Evolutionary conservation across 1,284 basidiomycete genomes (phyloP), one percentile per base, ranked within the genome.

Genomic region (Meira nashicola): DNA sequence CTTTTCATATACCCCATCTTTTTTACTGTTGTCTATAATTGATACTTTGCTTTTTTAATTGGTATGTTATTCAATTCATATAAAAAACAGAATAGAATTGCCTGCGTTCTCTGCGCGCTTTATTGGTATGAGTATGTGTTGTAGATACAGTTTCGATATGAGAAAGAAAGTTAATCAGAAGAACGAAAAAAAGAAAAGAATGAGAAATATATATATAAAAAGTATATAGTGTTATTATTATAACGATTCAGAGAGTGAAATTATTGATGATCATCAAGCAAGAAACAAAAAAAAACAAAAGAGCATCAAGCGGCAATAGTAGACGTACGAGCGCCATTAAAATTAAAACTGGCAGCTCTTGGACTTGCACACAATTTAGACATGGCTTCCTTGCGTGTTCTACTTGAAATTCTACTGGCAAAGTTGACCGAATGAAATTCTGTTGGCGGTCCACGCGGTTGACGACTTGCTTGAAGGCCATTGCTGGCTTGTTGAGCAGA

Each of bases 351-450:
- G 1, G 64, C 68, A 3, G 67, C 68, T 44, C 71, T 62, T 4
- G 71, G 71, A 52, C 67, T 70, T 21, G 65, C 66, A 52, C 70
- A 73, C 14, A 74, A 63, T 61, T 71, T 71, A 19, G 63, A 68
- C 70, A 74, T 70, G 54, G 71, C 71, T 40, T 74, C 70, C 40
- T 65, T 63, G 51, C 71, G 65, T 46, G 69, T 62, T n/a, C 70
- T 64, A 37, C 62, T 65, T 53, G 64, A 67, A 56, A 69, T 63
- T 44, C 71, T 59, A 39, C 66, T 62, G 47, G 71, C 66, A 63
- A 74, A 74, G 63, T 74, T 74, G 66, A 67, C 47, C 39, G 64
- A 62, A 23, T 63, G 59, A 46, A 74, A 74, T 25, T 74, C 71
- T 48, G 56, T 74, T 11, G 71, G 71, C 46, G 71, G 71, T 14